These are phyloP conservation scores for Meira nashicola DNA, from an alignment of 1,284 basidiomycete species.

Conservation along the genomic window DNA sequence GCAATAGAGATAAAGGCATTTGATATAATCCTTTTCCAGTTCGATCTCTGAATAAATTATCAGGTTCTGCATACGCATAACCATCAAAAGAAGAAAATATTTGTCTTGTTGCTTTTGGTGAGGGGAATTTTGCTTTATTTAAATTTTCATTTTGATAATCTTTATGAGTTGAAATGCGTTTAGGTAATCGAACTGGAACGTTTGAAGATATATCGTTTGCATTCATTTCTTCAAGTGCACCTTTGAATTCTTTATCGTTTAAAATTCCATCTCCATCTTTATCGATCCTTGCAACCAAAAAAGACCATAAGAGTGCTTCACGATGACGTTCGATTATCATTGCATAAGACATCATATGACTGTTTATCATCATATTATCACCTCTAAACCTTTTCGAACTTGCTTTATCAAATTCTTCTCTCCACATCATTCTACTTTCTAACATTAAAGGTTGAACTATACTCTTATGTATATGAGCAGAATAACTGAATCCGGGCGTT, in stretches of 20 bases:
- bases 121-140: neutral
- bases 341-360: neutral
- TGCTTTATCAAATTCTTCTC: neutral
- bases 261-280: conserved; percentile 4
- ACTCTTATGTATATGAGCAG: neutral
- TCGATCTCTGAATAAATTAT: neutral
- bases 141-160: neutral
- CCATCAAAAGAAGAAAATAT: neutral
- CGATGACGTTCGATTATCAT: conserved; percentile 31
- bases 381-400: neutral
- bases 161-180: neutral
- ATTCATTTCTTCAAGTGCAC: neutral
- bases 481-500: neutral
- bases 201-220: neutral
- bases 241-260: neutral
- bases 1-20: neutral
- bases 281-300: conserved; percentile 31
- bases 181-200: neutral
- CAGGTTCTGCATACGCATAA: neutral
- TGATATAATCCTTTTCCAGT: neutral
- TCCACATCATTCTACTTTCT: neutral
- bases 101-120: neutral
- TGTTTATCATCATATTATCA: neutral
- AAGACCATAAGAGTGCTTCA: conserved; percentile 42
- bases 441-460: neutral